Conservation (phyloP, 2,329 filamentous ascomycete species). For the Septoria petroselini region DNA sequence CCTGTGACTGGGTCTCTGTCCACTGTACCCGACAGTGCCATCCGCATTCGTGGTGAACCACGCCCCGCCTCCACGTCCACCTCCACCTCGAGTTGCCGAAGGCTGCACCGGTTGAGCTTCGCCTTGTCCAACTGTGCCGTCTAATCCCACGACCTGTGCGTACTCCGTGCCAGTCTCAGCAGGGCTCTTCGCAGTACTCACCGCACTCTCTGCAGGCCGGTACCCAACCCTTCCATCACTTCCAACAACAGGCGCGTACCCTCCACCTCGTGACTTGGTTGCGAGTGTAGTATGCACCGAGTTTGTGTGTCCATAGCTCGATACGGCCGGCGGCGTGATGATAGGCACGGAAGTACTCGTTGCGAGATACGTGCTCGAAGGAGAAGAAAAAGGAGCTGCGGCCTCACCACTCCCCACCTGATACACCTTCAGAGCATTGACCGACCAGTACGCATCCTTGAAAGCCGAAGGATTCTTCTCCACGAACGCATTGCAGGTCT, state of each 20-base stretch:
- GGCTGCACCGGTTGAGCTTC: neutral
- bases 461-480: constrained; percentile 38
- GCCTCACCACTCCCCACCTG: constrained; percentile 18
- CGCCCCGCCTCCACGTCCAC: constrained; percentile 11
- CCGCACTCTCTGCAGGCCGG: neutral
- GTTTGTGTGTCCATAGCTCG: neutral
- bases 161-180: constrained; percentile 2
- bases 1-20: constrained; percentile 25
- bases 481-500: constrained; percentile 36
- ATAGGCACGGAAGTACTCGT: neutral
- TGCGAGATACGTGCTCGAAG: constrained; percentile 3
- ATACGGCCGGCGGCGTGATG: no score
- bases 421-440: constrained; percentile 44
- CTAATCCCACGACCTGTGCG: neutral
- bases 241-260: constrained; percentile 14
- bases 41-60: constrained; percentile 12
- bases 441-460: constrained; percentile 42
- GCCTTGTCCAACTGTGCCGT: neutral
- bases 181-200: neutral
- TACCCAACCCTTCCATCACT: constrained; percentile 12
- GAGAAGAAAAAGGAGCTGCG: neutral
- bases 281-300: constrained; percentile 1
- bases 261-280: neutral
- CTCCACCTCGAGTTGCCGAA: constrained; percentile 5
- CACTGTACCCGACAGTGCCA: constrained; percentile 11